Evolutionary conservation across 257 asterid genomes (phyloP), one percentile per base, ranked within the genome.

Genomic region (Lithospermum erythrorhizon): DNA sequence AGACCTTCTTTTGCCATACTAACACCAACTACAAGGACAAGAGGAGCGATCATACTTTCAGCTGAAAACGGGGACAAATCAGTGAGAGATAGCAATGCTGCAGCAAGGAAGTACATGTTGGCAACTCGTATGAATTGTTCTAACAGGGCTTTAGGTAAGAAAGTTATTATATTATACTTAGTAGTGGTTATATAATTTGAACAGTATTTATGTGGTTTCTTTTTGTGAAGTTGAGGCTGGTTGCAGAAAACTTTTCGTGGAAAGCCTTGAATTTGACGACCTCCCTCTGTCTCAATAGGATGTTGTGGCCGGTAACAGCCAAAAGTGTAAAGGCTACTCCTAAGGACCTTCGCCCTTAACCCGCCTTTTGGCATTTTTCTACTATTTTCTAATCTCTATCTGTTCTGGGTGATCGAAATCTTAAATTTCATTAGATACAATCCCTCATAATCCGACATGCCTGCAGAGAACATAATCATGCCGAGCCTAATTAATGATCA

Each of bases 51-150:
- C 96, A 88, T 87, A 68, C 98, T 91, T 61, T 82, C 49, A 66
- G 90, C 78, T 21, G 82, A 72, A 76, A 91, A 84, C 0, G 98
- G 98, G 27, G 98, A 66, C 41, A 91, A 81, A 0, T 95, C 94
- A 59, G 95, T 83, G 41, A 87, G 78, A 2, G 98, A 91, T 62
- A 91, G 74, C 66, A 76, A 78, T 18, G 98, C 95, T 17, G 94
- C 91, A 45, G 85, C 78, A 65, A 91, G 96, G 80, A 91, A 91
- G 77, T 91, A 91, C 70, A 91, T 66, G 76, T 88, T 88, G 71
- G 96, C 96, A 61, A 91, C 95, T n/a, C 98, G 95, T 62, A 94
- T 79, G 70, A 91, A 91, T 65, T 91, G 98, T 68, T 91, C 98
- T 57, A 91, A 87, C 53, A 73, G 72, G 55, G 98, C 98, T 82